A percentile compares a stretch with the other conserved stretches of the same genome.
phyloP scores from a whole-genome alignment of 140 eudicot genomes.

The Erigeron philadelphicus region DNA sequence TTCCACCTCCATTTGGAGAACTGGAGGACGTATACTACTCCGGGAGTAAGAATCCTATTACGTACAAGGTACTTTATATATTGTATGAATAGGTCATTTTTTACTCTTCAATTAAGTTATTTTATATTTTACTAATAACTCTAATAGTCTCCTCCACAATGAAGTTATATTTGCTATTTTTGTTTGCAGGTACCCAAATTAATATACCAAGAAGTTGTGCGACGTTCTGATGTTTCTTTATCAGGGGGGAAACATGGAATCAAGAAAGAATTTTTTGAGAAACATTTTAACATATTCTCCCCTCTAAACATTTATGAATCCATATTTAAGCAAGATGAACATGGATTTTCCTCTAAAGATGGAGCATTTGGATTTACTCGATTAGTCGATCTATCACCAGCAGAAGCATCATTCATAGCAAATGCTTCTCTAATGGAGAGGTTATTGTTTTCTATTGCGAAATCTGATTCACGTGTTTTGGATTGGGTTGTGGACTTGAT shows the following conservation, averaged over 20 bases:
- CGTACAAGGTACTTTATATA: constrained; percentile 45
- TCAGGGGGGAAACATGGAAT: constrained; percentile 36
- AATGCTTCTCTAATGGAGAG: constrained; percentile 73
- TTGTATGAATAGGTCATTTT: neutral
- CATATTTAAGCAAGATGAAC: constrained; percentile 31
- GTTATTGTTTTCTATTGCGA: constrained; percentile 55
- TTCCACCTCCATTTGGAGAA: constrained; percentile 86
- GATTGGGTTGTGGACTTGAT: constrained; percentile 54
- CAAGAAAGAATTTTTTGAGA: constrained; percentile 45
- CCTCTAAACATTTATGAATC: constrained; percentile 64
- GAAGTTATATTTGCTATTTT: constrained; percentile 1
- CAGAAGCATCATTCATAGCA: constrained; percentile 67
- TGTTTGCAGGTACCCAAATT: constrained; percentile 73
- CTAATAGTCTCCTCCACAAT: constrained; percentile 1
- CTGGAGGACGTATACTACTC: constrained; percentile 72
- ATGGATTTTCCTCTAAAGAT: constrained; percentile 30
- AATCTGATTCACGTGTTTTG: constrained; percentile 37
- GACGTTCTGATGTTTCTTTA: constrained; percentile 30
- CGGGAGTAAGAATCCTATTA: constrained; percentile 82
- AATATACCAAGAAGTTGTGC: constrained; percentile 59
- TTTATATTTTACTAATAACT: neutral
- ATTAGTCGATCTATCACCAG: constrained; percentile 72
- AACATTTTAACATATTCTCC: constrained; percentile 66
- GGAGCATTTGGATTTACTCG: constrained; percentile 75
- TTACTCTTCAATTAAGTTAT: neutral